Base-by-base conservation (phyloP, 495 filamentous ascomycete genomes). In the Penicillium arizonense region DNA sequence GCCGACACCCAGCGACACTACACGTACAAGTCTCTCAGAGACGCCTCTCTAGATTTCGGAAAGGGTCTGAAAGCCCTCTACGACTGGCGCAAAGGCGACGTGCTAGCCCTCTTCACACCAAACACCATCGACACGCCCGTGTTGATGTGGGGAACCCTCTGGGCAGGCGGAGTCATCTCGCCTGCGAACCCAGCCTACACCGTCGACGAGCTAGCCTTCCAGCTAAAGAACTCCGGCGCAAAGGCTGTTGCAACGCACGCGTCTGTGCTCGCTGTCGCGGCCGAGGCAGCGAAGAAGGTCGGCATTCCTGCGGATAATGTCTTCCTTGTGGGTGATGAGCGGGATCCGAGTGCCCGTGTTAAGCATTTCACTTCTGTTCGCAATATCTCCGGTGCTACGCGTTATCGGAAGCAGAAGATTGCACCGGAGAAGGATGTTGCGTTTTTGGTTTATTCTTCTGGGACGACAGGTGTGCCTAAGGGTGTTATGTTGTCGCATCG, bases 381-480 rank as follows among this genome's bases (percentile, higher is more conserved):
- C 43, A 86, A 85, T 60, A 77, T 80, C 3, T 79, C 79, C 0
- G 71, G 81, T 0, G 72, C 76, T 4, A 67, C 68, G 21, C 69
- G 74, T 44, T 77, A 63, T 50, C 71, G 78, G 33, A 73, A 71
- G 48, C 69, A 74, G 37, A 75, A 75, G 74, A 67, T 71, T 57
- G 56, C 67, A 5, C 74, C 78, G 0, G 65, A 67, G 34, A 75
- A 74, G 37, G 78, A 82, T 57, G 54, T 83, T 5, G 59, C 82
- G 73, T 94, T 54, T 73, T 75, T 92, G 55, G 90, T 90, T 53
- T 97, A 96, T 69, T 87, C 82, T 30, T 90, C 85, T 32, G 93
- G 93, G n/a, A 97, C 93, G 0, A 96, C 92, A 0, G 93, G 93
- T 12, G 69, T 89, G 47, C 92, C 94, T 2, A 97, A 97, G 70